A percentile compares a stretch with the other conserved stretches of the same genome.
Evolutionary conservation across 1,139 yeast species (phyloP).

Genomic region (Pichia sp.): DNA sequence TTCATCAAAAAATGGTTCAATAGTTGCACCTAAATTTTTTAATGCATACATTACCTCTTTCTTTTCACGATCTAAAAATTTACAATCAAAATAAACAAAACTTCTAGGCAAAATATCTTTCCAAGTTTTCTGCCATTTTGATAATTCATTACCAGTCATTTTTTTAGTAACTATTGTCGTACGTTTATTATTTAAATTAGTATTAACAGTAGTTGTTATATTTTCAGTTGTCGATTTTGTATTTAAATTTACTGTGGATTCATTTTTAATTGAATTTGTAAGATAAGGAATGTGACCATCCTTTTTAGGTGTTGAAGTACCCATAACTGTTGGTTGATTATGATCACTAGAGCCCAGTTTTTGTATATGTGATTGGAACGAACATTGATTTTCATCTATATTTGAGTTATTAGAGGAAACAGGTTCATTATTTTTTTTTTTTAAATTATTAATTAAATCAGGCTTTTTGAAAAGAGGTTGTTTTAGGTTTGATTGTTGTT

Average conservation of each 20-base stretch:
- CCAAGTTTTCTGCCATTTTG: conserved; percentile 82
- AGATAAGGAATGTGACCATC: conserved; percentile 18
- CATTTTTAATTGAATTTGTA: too few species aligned
- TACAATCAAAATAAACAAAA: conserved; percentile 72
- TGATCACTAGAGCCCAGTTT: conserved; percentile 14
- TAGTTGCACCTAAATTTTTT: conserved; percentile 54
- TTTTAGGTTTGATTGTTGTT: too few species aligned
- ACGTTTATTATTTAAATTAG: too few species aligned
- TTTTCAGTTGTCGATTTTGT: too few species aligned
- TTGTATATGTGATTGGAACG: conserved; percentile 7
- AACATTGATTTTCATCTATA: too few species aligned
- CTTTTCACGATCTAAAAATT: conserved; percentile 46
- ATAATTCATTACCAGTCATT: conserved; percentile 39
- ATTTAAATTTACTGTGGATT: too few species aligned
- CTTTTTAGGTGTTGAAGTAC: conserved; percentile 18
- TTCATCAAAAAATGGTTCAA: conserved; percentile 71
- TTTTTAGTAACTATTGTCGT: conserved; percentile 14
- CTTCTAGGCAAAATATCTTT: conserved; percentile 66
- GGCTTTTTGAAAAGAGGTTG: background rate
- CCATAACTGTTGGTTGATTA: conserved; percentile 10
- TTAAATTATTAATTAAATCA: background rate
- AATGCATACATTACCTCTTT: conserved; percentile 50
- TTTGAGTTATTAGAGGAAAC: too few species aligned
- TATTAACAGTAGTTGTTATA: too few species aligned
- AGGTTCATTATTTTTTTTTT: too few species aligned